phyloP scores from a whole-genome alignment of 2,329 filamentous ascomycete genomes.

The Calonectria pseudoreteaudii region DNA sequence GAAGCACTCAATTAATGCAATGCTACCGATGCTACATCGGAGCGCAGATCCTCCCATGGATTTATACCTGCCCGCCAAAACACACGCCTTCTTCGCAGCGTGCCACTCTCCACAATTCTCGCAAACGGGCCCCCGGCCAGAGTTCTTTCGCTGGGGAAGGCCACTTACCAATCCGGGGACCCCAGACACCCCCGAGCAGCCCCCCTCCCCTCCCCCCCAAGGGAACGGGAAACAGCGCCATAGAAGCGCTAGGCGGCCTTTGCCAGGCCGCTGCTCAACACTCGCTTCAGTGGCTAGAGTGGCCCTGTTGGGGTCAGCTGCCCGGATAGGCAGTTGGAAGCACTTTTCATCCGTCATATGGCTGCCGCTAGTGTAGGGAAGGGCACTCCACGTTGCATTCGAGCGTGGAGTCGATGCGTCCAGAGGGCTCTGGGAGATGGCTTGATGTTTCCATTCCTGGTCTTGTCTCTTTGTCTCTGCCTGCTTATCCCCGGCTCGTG shows the following conservation, averaged over 20 bases:
- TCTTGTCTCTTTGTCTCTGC: not conserved
- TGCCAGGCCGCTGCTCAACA: not conserved
- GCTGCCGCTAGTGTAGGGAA: conserved; percentile 3
- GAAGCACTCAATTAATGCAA: not conserved
- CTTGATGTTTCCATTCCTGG: conserved; percentile 10
- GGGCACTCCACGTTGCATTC: conserved; percentile 19
- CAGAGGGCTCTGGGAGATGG: not conserved
- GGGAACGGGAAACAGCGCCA: not conserved
- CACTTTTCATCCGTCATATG: conserved; percentile 17
- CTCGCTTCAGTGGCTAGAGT: conserved; percentile 24
- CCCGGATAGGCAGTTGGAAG: conserved; percentile 31
- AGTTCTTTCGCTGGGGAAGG: conserved; percentile 4
- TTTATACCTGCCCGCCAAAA: conserved; percentile 11
- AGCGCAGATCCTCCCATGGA: conserved; percentile 10
- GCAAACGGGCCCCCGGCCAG: conserved; percentile 10
- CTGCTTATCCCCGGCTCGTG: not conserved
- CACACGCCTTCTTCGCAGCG: not conserved
- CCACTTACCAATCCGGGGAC: conserved; percentile 36
- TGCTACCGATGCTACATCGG: not conserved
- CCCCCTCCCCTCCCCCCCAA: not conserved
- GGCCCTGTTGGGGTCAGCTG: not conserved
- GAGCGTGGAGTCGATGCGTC: conserved; percentile 8
- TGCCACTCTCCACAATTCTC: conserved; percentile 14
- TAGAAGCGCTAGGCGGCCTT: not conserved
- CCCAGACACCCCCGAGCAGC: conserved; percentile 31